Base-by-base conservation (phyloP, 2,329 filamentous ascomycete species). In the Aspergillus arachidicola region DNA sequence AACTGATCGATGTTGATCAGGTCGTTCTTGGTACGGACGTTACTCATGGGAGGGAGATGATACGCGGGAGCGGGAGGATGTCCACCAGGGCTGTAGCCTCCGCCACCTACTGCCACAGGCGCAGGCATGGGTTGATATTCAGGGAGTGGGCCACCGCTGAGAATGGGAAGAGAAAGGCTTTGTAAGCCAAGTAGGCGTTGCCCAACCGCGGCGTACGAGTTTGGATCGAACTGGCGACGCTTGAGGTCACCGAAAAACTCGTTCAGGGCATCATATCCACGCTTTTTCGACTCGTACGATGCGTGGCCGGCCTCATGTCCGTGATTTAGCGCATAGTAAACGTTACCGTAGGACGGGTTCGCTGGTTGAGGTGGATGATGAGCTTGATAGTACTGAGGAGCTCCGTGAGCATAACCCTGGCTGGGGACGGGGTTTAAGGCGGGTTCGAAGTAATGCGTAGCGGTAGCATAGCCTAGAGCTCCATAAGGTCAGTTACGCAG, bases 161-260 rank as follows among this genome's bases (percentile, higher is more conserved):
- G 83, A 59, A 86, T 76, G 79, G 87, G 73, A 85, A 89, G 79
- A 68, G 85, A 82, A 60, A 91, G 84, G 59, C 88, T 87, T 75
- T 95, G 92, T 14, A 96, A 85, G 66, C 91, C 91, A 76, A 94
- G 87, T 64, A 99, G 86, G 66, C 94, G 91, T 76, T 95, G 92
- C 70, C 93, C 93, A 68, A 99, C 93, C 74, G 96, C 92, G 62
- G 91, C 86, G 79, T 97, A 98, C n/a, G 91, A 95, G 59, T 86
- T 86, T 3, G 94, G 91, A 76, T 98, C 93, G 69, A 98, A 91
- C 71, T 93, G 89, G 73, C 93, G 91, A 72, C 94, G 92, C 85
- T 97, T 98, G 70, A 93, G 89, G 75, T 92, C 93, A 69, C 91
- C 92, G 69, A 98, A 96, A 82, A 98, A 97, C 76, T 97, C 93